Evolutionary conservation across 169 alveolate genomes (phyloP), one percentile per base, ranked within the genome.

Genomic region (Plasmodium gaboni): DNA sequence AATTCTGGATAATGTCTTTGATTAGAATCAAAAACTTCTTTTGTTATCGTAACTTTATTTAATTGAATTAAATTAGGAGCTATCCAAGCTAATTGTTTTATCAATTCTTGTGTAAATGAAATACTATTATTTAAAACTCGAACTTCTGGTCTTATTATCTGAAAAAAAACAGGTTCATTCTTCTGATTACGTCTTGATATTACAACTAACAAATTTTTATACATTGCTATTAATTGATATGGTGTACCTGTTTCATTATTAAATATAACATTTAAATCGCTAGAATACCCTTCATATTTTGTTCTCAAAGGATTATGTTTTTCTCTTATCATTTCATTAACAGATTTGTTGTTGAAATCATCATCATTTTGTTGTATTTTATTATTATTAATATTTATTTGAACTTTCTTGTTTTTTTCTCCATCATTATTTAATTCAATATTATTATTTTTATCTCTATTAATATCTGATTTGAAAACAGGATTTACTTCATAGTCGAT

Each of bases 401-500:
- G 7, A 32, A 32, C 44, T 5, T 32, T 6, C 6, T 32, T 32
- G 6, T 32, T 32, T 32, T 32, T 32, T 32, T 32, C 44, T 5
- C 44, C 44, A 32, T 7, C 6, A 32, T 32, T 32, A 32, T 32
- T 4, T 32, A 32, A 5, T 32, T 32, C 44, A 13, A 65, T 9
- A 46, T 64, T 26, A 22, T 32, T 3, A 1, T 42, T 78, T 63
- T 42, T 57, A 15, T 48, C 42, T 28, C 6, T 78, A 8, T 86
- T 42, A 19, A 64, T 83, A 15, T 73, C 91, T 5, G 60, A 69
- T 32, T 42, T 65, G 12, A 86, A 24, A 44, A 64, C 57, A 15
- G 92, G 92, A 38, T 86, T 86, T 26, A 86, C 42, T 86, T 86
- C 92, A 63, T 70, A 86, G 53, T 86, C 92, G n/a, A 86, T 86